Conservation (phyloP, 768 basidiomycete genomes). For the Panaeolus cyanescens region DNA sequence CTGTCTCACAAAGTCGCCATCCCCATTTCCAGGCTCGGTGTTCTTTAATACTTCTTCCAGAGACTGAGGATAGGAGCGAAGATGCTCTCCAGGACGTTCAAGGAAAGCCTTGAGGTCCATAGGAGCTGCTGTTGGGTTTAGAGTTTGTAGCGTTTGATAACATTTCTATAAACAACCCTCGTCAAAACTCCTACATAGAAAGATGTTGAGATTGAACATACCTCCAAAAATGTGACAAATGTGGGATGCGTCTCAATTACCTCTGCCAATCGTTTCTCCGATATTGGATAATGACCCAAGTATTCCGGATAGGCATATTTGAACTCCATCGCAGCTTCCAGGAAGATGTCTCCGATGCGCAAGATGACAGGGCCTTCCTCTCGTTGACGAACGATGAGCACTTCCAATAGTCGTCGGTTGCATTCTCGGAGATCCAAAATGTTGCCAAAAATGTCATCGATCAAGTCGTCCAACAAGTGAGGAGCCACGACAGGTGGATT, state of each 20-base stretch:
- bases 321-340: slow-evolving; percentile 87
- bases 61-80: slow-evolving; percentile 82
- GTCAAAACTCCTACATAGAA: not conserved
- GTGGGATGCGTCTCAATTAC: slow-evolving; percentile 81
- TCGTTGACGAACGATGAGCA: slow-evolving; percentile 82
- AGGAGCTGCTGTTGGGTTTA: slow-evolving; percentile 37
- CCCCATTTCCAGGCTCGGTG: slow-evolving; percentile 79
- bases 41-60: slow-evolving; percentile 86
- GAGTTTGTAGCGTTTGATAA: slow-evolving; percentile 36
- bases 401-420: slow-evolving; percentile 80
- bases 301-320: slow-evolving; percentile 84
- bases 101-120: slow-evolving; percentile 79
- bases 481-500: slow-evolving; percentile 47
- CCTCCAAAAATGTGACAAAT: slow-evolving; percentile 87
- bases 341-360: slow-evolving; percentile 86
- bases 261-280: slow-evolving; percentile 85
- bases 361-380: slow-evolving; percentile 85
- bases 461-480: slow-evolving; percentile 73
- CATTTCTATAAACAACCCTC: slow-evolving; percentile 41
- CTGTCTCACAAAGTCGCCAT: slow-evolving; percentile 79
- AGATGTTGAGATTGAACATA: slow-evolving; percentile 32
- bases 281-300: slow-evolving; percentile 80
- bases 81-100: slow-evolving; percentile 76
- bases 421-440: slow-evolving; percentile 85
- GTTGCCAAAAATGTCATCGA: slow-evolving; percentile 90